Base-by-base conservation (phyloP, 2,329 filamentous ascomycete species). In the Aspergillus luchuensis region DNA sequence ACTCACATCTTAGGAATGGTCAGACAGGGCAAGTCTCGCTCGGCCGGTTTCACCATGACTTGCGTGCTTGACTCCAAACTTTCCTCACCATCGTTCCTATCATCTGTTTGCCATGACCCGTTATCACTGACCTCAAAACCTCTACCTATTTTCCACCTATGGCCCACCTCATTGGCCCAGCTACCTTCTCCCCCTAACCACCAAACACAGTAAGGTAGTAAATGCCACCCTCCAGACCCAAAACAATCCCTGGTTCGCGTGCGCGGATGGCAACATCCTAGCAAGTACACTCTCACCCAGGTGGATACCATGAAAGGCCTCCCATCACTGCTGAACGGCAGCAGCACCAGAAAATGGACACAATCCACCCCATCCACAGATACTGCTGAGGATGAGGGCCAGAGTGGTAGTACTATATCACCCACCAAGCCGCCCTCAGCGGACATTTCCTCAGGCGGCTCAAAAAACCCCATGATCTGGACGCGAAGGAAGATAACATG, bases 401-500 rank as follows among this genome's bases (percentile, higher is more conserved):
- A 5, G 11, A 36, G 33, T 36, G 33, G 11, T 36, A 36, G 33
- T 36, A 36, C 33, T 36, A 56, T 56, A 56, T n/a, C 39, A 45
- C 39, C 25, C 3, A 11, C 43, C 23, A 56, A 56, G 53, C 28
- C 21, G 43, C 41, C 53, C 23, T 8, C 25, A 28, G 25, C 25
- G 25, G 25, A 8, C 17, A 13, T n/a, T 15, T 0, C 33, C 33
- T 11, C 33, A 33, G 52, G 25, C 28, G 47, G 47, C 47, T n/a
- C 47, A 19, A 58, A 51, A 19, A 4, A 23, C 19, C 10, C 56
- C 23, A 41, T 30, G 33, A 30, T 33, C 47, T 62, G 56, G 61
- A 66, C 64, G 38, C 39, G 53, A 41, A 57, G 52, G 36, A 62
- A 62, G 41, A 52, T 56, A n/a, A 19, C 17, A 48, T 56, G 30